These are phyloP conservation scores for Elongisporangium senticosum DNA, from an alignment of 352 stramenopile species.

Conservation along the genomic window DNA sequence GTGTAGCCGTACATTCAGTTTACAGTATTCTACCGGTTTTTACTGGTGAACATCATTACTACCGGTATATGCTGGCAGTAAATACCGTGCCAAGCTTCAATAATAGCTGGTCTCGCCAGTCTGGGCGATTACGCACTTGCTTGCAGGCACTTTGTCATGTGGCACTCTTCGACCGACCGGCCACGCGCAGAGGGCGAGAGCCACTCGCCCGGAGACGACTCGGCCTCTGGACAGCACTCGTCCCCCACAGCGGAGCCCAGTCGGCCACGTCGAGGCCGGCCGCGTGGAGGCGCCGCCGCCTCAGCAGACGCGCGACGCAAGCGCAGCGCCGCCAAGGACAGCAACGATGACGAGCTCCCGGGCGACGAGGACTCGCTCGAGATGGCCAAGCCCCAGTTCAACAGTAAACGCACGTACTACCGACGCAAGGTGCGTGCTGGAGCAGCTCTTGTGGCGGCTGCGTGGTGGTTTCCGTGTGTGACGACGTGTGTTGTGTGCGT, in stretches of 20 bases:
- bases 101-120: not conserved
- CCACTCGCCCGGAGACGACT: not conserved
- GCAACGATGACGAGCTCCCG: slow-evolving; percentile 6
- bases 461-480: not conserved
- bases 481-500: slow-evolving; percentile 2
- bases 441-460: not conserved
- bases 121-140: not conserved
- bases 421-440: slow-evolving; percentile 29
- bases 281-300: not conserved
- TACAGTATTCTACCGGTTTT: too few species aligned
- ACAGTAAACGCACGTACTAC: slow-evolving; percentile 36
- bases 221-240: not conserved
- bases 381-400: slow-evolving; percentile 16
- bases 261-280: not conserved
- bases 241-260: not conserved
- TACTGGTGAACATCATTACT: too few species aligned
- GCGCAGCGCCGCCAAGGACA: slow-evolving; percentile 1
- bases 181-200: not conserved
- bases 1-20: too few species aligned
- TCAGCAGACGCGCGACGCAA: not conserved
- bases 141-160: not conserved
- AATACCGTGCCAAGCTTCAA: not conserved
- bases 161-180: not conserved
- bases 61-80: not conserved
- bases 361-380: slow-evolving; percentile 9